Evolutionary conservation across 139 green algal genomes (phyloP).

Genomic region (Chlorella sorokiniana): DNA sequence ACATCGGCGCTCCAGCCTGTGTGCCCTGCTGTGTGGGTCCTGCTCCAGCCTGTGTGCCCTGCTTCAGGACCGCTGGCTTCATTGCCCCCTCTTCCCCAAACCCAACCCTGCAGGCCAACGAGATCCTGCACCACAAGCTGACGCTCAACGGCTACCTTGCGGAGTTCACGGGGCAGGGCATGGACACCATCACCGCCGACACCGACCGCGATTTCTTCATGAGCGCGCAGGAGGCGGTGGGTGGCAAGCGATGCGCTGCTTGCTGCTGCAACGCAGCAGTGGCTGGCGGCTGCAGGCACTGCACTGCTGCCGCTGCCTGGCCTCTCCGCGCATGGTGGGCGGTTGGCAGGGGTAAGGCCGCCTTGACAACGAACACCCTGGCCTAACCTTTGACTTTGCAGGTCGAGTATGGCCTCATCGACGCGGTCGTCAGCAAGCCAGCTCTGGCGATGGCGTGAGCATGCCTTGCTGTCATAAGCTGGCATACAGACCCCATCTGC

Average conservation of each 20-base stretch:
- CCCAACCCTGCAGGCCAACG: slow-evolving; percentile 94
- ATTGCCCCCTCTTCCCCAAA: no score
- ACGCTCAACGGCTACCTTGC: slow-evolving; percentile 98
- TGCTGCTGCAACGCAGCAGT: background rate
- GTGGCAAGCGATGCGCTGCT: background rate
- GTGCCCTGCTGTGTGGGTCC: no score
- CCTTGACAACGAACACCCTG: background rate
- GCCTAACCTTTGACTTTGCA: background rate
- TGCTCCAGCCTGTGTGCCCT: no score
- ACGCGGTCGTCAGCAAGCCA: slow-evolving; percentile 83
- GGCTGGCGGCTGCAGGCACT: background rate
- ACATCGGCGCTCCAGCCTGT: no score
- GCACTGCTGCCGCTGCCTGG: background rate
- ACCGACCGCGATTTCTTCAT: slow-evolving; percentile 99
- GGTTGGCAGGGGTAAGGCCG: background rate
- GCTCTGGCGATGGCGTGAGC: slow-evolving; percentile 48
- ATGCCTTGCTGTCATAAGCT: background rate
- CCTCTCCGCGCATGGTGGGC: background rate
- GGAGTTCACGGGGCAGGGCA: slow-evolving; percentile 94
- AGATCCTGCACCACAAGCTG: slow-evolving; percentile 99
- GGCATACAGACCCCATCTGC: background rate
- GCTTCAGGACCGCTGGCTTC: no score
- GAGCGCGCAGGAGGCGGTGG: slow-evolving; percentile 85
- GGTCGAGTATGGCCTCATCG: slow-evolving; percentile 95
- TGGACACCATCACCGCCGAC: slow-evolving; percentile 94